A percentile compares a stretch with the other conserved stretches of the same genome.
These are phyloP conservation scores for Calonectria pauciramosa DNA, from an alignment of 2,329 filamentous ascomycete species.

Conservation along the genomic window DNA sequence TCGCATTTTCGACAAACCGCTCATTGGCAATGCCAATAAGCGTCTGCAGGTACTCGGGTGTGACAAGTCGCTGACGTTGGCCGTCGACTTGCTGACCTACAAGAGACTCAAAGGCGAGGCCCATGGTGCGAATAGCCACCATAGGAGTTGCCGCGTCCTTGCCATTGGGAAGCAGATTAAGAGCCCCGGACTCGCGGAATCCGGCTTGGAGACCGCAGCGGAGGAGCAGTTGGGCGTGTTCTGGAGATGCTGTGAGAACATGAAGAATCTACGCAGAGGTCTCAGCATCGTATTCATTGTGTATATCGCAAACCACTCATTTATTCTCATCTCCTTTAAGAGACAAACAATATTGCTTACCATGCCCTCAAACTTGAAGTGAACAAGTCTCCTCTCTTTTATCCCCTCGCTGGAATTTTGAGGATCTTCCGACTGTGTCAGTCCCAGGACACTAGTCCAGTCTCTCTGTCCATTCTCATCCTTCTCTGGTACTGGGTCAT, in stretches of 20 bases:
- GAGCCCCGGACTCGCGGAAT: slow-evolving; percentile 90
- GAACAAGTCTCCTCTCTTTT: slow-evolving; percentile 68
- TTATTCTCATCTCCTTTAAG: neutral
- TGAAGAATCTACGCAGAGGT: slow-evolving; percentile 80
- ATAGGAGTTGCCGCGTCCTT: slow-evolving; percentile 70
- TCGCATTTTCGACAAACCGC: slow-evolving; percentile 77
- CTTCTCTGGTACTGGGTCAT: slow-evolving; percentile 72
- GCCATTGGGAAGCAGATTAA: slow-evolving; percentile 67
- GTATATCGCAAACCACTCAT: neutral
- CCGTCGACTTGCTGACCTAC: slow-evolving; percentile 70
- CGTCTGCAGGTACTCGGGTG: slow-evolving; percentile 75
- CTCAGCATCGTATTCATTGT: slow-evolving; percentile 36
- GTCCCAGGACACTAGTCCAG: slow-evolving; percentile 48
- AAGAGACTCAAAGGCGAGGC: slow-evolving; percentile 84
- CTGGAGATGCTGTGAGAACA: slow-evolving; percentile 80
- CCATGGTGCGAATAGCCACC: slow-evolving; percentile 88
- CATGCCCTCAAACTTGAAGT: slow-evolving; percentile 97
- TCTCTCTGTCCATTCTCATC: slow-evolving; percentile 45
- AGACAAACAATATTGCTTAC: slow-evolving; percentile 65
- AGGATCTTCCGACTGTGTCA: slow-evolving; percentile 44
- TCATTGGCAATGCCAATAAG: slow-evolving; percentile 81
- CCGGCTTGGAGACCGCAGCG: slow-evolving; percentile 84
- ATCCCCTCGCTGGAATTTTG: slow-evolving; percentile 37
- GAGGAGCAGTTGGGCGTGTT: slow-evolving; percentile 82
- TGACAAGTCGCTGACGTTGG: slow-evolving; percentile 65